Evolutionary conservation across 1,284 basidiomycete species (phyloP), one percentile per base, ranked within the genome.

Genomic region (Phaffia rhodozyma): DNA sequence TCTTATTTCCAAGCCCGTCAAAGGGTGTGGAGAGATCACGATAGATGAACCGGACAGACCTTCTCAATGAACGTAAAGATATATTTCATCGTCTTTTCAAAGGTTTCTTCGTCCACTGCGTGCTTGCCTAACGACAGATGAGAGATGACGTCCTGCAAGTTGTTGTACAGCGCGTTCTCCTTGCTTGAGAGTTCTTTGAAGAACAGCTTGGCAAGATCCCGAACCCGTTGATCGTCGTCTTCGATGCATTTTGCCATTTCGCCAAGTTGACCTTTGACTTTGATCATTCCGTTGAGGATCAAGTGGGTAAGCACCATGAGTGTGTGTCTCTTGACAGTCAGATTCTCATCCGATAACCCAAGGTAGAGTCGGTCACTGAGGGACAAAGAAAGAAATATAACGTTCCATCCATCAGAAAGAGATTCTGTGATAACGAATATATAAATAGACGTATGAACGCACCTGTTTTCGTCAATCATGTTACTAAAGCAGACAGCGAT

Each of bases 211-310:
- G 96, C 93, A 23, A 99, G 81, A 71, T 97, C 92, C 20, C 87
- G 84, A 66, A 98, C 89, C 13, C 93, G 79, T 63, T 81, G 81
- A 67, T 97, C 94, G n/a, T 83, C 80, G 75, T 98, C 93, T 75
- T 97, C 91, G 25, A 98, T 78, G 72, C 94, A 98, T 77, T 98
- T 99, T 43, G 94, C 96, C 92, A 99, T 97, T 79, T 97, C 96
- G 43, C 96, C 94, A 3, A 97, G 80, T 74, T 98, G 94, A 0
- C 96, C 96, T 76, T 98, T 98, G 72, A 97, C 94, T 76, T 98
- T 98, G 80, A 97, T 91, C 94, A 97, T 97, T 0, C 94, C 94
- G 72, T 97, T 97, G 67, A 97, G 77, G 72, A 98, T 98, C 67
- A 98, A 77, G 76, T 98, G 93, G 3, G 94, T 97, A 66, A 98